Evolutionary conservation across 176 grass and related monocot genomes (phyloP).

Genomic region (Echinochloa phyllopogon): DNA sequence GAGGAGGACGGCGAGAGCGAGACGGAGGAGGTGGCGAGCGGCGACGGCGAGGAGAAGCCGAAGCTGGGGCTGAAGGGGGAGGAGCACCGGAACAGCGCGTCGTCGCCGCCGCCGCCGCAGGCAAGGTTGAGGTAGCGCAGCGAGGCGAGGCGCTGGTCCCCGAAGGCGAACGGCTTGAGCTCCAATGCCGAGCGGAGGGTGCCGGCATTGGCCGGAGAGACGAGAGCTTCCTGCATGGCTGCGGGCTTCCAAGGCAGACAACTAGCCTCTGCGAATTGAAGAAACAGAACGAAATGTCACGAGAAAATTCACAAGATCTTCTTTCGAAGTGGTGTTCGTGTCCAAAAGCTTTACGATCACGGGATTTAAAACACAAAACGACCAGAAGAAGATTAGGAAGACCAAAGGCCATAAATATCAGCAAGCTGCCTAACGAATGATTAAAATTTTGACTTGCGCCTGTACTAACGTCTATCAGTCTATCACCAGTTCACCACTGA

Average conservation of each 20-base stretch:
- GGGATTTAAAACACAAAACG: not conserved
- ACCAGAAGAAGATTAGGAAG: not conserved
- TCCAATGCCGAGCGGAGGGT: slow-evolving; percentile 60
- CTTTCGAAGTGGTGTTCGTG: not conserved
- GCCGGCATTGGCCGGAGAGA: slow-evolving; percentile 57
- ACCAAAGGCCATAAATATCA: not conserved
- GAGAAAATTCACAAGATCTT: not conserved
- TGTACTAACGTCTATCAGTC: not conserved
- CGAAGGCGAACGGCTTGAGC: slow-evolving; percentile 56
- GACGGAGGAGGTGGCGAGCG: slow-evolving; percentile 63
- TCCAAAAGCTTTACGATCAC: not conserved
- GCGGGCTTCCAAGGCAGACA: not conserved
- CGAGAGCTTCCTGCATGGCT: slow-evolving; percentile 71
- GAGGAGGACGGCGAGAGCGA: slow-evolving; percentile 76
- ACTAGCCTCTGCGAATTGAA: not conserved
- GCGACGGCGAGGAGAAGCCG: slow-evolving; percentile 55
- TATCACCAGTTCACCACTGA: not conserved
- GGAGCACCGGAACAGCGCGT: slow-evolving; percentile 70
- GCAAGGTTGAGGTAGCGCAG: slow-evolving; percentile 47
- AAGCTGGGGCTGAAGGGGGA: slow-evolving; percentile 61
- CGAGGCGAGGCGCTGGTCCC: slow-evolving; percentile 60
- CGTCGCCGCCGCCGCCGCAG: slow-evolving; percentile 47
- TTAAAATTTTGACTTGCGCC: not conserved
- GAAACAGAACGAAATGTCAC: slow-evolving; percentile 33
- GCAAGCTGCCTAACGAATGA: not conserved